Evolutionary conservation across 1,284 basidiomycete species (phyloP).

Genomic region (Somion occarium): DNA sequence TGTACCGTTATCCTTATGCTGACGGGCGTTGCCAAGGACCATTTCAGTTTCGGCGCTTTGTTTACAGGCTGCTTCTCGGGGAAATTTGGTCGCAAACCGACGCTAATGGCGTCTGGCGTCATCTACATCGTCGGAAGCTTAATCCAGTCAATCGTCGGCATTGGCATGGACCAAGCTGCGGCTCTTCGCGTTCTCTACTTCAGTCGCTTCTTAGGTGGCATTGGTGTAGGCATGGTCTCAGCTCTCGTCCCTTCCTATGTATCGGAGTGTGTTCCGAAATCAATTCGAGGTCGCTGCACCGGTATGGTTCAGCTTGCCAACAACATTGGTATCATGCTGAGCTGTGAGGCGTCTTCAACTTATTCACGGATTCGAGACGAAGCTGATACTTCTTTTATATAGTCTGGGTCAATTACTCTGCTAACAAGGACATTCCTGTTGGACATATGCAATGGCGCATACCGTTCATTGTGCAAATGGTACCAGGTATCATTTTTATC

Average conservation of each 20-base stretch:
- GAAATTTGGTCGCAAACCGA: conserved; percentile 41
- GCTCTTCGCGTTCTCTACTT: conserved; percentile 43
- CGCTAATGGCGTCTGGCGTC: conserved; percentile 44
- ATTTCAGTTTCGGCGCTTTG: conserved; percentile 42
- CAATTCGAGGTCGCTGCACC: conserved; percentile 53
- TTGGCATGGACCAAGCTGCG: conserved; percentile 34
- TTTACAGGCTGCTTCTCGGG: conserved; percentile 36
- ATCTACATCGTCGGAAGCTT: conserved; percentile 54
- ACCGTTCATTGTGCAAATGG: conserved; percentile 48
- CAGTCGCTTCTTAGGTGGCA: conserved; percentile 42
- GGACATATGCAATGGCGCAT: conserved; percentile 48
- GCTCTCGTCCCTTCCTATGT: conserved; percentile 54
- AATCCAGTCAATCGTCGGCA: conserved; percentile 43
- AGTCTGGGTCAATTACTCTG: conserved; percentile 48
- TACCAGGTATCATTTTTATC: conserved; percentile 47
- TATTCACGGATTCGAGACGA: background rate
- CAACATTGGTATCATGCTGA: conserved; percentile 46
- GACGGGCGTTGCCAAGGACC: too few species aligned
- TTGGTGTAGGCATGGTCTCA: conserved; percentile 49
- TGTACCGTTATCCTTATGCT: conserved; percentile 23
- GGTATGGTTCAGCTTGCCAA: conserved; percentile 51
- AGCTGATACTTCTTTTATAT: background rate
- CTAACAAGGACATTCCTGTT: conserved; percentile 29
- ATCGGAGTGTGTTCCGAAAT: conserved; percentile 51
- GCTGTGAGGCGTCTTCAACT: conserved; percentile 32